A percentile compares a stretch with the other conserved stretches of the same genome.
Evolutionary conservation across 2,329 filamentous ascomycete species (phyloP).

Genomic region (Venturia nashicola): DNA sequence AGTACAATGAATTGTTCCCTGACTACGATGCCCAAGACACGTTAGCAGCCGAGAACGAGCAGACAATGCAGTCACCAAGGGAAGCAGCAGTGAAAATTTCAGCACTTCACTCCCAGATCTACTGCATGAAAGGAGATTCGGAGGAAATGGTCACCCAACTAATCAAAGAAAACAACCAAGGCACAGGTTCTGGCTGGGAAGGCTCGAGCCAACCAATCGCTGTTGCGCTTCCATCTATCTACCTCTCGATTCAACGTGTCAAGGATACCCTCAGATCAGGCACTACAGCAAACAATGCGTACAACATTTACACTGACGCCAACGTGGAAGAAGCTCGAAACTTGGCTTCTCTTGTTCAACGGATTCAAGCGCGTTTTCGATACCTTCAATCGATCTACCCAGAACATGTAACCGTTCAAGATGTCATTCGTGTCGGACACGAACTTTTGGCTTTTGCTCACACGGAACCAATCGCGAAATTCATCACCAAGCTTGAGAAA

Average conservation of each 20-base stretch:
- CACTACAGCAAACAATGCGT: conserved; percentile 32
- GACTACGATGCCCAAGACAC: conserved; percentile 49
- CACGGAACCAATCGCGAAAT: conserved; percentile 71
- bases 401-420: conserved; percentile 66
- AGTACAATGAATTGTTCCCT: conserved; percentile 74
- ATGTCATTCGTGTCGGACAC: conserved; percentile 65
- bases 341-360: conserved; percentile 56
- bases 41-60: conserved; percentile 17
- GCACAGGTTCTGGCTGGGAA: neutral
- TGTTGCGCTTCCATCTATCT: conserved; percentile 51
- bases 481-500: conserved; percentile 78
- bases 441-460: conserved; percentile 65
- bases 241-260: conserved; percentile 54
- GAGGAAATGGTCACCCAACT: neutral
- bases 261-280: conserved; percentile 33
- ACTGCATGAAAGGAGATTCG: neutral
- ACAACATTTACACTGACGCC: conserved; percentile 82
- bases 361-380: conserved; percentile 59
- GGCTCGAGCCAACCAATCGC: neutral
- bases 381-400: conserved; percentile 53
- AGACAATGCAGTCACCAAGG: conserved; percentile 20
- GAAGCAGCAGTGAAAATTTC: conserved; percentile 13
- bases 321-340: conserved; percentile 67
- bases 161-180: neutral
- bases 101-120: conserved; percentile 8